Evolutionary conservation across 768 basidiomycete species (phyloP), one percentile per base, ranked within the genome.

Genomic region (Termitomyces sp.): DNA sequence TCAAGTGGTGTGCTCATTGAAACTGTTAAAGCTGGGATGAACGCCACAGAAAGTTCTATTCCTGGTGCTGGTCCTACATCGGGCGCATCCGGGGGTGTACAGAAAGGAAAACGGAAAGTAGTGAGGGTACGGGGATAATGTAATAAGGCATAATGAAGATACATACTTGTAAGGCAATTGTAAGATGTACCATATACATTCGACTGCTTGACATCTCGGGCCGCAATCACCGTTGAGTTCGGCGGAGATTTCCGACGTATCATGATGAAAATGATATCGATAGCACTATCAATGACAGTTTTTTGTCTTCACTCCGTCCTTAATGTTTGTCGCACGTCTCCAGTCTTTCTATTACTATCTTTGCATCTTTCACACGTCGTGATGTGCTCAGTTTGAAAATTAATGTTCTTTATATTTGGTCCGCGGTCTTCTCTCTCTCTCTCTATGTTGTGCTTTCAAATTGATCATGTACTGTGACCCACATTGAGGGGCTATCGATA

Each of bases 1-100:
- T 82, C 87, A 36, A 79, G 85, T 0, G 92, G 92, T 6, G 82
- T 93, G 45, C 79, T 94, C 35, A 77, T 96, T 36, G 88, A 93
- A 40, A 84, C 91, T 0, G 81, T 94, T 40, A 94, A 93, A 70
- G 89, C 92, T 0, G 92, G 92, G 1, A 86, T 94, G 83, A 90
- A 79, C 64, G 80, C 86, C 33, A 83, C 86, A 55, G 79, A 79
- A 52, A 76, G 71, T 59, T 76, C 77, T 44, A 71, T 76, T 14
- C 60, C 69, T 52, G 71, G 71, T 11, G 72, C 67, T 52, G 57
- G 62, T 13, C 68, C 70, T 6, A 66, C 69, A 14, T 65, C 73
- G 8, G 80, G 79, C 50, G 72, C 74, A n/a, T 62, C 70, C n/a
- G 74, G 70, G 14, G 74, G 73, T 26, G 63, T 70, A 60, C 79